Evolutionary conservation across 345 rosid genomes (phyloP).

Genomic region (Pistacia integerrima): DNA sequence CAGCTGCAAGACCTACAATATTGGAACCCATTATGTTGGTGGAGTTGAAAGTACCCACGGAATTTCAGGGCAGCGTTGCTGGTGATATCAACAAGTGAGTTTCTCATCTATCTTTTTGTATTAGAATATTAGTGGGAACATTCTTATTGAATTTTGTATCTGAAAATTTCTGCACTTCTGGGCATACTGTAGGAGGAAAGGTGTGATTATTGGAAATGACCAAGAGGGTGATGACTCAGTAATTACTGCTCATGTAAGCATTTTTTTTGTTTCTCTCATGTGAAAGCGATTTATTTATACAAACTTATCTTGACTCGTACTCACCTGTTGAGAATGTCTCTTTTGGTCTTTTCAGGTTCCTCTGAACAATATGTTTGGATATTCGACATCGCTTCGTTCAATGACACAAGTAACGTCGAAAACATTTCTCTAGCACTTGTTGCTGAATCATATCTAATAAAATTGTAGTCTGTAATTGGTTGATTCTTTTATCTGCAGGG

Average conservation of each 20-base stretch:
- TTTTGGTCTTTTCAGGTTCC: conserved; percentile 64
- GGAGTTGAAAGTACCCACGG: conserved; percentile 93
- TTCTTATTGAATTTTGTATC: background rate
- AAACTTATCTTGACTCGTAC: background rate
- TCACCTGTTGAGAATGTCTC: no score
- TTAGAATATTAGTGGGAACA: conserved; percentile 3
- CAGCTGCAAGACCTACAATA: conserved; percentile 87
- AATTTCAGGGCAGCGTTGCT: conserved; percentile 94
- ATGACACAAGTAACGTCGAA: conserved; percentile 78
- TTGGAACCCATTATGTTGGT: conserved; percentile 96
- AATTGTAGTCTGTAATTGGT: background rate
- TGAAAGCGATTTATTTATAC: background rate
- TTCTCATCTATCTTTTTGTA: conserved; percentile 1
- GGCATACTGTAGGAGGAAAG: conserved; percentile 76
- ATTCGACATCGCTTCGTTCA: conserved; percentile 92
- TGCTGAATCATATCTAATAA: background rate
- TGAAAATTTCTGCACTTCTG: conserved; percentile 9
- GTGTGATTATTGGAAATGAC: conserved; percentile 91
- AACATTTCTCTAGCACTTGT: background rate
- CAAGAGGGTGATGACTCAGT: conserved; percentile 96
- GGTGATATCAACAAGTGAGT: conserved; percentile 97
- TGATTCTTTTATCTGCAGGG: conserved; percentile 49
- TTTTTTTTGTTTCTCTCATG: background rate
- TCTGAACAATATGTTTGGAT: conserved; percentile 97
- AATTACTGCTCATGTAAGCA: conserved; percentile 72